Base-by-base conservation (phyloP, 2,329 filamentous ascomycete species). In the Hansfordia pulvinata region DNA sequence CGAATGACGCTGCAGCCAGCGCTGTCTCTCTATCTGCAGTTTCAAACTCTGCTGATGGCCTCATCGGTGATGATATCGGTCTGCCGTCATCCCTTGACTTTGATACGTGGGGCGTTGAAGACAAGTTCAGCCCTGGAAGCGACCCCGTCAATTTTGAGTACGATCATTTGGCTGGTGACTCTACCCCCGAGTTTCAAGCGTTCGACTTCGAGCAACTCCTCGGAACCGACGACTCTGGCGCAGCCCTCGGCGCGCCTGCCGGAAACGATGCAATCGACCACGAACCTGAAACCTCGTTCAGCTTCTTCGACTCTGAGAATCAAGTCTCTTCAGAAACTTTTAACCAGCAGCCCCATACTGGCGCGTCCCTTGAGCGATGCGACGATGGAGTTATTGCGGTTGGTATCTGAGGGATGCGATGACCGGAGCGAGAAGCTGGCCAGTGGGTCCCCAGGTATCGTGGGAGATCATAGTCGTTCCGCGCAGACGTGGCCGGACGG, bases 101-200 rank as follows among this genome's bases (percentile, higher is more conserved):
- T 73, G 69, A 82, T 83, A 58, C 68, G 73, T 69, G 69, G 64
- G 60, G 80, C 75, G 57, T 76, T 77, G 73, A 82, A 67, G 69
- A 69, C 64, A 68, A 69, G 65, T 64, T 82, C 69, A 63, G 75
- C 68, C 64, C 77, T 82, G 68, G 73, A 58, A 62, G 75, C 77
- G 57, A 71, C 61, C 60, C 66, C 56, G 57, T 64, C 62, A 53
- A 60, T 72, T 56, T 64, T 73, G 67, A 72, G 58, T 62, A 69
- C 65, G 60, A 74, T 76, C 59, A 69, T 76, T 30, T 75, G 65
- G 66, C 48, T 73, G 54, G 62, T 69, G 57, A 76, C 69, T 45
- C 58, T 56, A 32, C 58, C 56, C 38, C 60, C 54, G 42, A 54
- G 34, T 53, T 57, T 58, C 54, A 43, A 50, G 46, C 44, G 27